Evolutionary conservation across 176 grass and related monocot genomes (phyloP).

Genomic region (Oryza meridionalis): DNA sequence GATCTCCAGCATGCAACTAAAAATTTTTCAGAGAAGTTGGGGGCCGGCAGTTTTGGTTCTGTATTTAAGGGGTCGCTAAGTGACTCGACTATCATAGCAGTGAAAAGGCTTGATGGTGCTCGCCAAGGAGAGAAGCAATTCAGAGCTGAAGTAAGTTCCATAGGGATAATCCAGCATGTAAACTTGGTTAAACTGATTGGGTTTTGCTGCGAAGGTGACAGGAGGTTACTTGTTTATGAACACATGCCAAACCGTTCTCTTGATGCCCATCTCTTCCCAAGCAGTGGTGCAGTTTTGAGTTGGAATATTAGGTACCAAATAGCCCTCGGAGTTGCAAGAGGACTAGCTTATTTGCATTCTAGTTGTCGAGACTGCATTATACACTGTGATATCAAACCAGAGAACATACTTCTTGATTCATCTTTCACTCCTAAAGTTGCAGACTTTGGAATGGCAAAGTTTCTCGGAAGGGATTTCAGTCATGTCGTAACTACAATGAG

Average conservation of each 20-base stretch:
- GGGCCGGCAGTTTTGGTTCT: constrained; percentile 63
- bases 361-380: constrained; percentile 49
- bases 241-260: constrained; percentile 61
- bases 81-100: constrained; percentile 51
- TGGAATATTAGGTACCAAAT: constrained; percentile 55
- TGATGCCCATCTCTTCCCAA: constrained; percentile 48
- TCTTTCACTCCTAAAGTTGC: constrained; percentile 33
- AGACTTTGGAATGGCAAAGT: constrained; percentile 51
- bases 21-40: constrained; percentile 63
- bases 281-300: not conserved
- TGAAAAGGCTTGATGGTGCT: constrained; percentile 60
- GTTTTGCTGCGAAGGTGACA: constrained; percentile 51
- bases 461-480: constrained; percentile 36
- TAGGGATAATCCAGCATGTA: constrained; percentile 64
- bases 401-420: constrained; percentile 39
- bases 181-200: constrained; percentile 63
- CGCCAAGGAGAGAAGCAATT: constrained; percentile 74
- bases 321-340: constrained; percentile 57
- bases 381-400: constrained; percentile 45
- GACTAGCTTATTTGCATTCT: constrained; percentile 61
- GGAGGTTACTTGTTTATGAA: constrained; percentile 60
- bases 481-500: constrained; percentile 30
- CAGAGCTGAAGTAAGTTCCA: constrained; percentile 44
- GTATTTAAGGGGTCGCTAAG: constrained; percentile 62
- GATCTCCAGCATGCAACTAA: constrained; percentile 56